phyloP scores from a whole-genome alignment of 2,329 filamentous ascomycete species.

The Sporothrix sp. region DNA sequence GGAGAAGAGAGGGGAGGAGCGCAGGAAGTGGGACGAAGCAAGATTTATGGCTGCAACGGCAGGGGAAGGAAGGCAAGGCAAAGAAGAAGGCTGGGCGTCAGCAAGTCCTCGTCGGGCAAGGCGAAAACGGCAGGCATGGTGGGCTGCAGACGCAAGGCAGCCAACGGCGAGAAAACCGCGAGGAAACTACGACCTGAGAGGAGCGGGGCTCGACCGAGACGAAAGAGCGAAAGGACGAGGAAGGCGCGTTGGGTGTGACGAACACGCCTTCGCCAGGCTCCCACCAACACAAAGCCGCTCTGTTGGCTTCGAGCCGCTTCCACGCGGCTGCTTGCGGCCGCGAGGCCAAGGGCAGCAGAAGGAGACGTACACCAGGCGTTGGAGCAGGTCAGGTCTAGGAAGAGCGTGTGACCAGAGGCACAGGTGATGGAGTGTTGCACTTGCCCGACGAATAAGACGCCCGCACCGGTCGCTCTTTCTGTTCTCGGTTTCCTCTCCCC shows the following conservation, averaged over 20 bases:
- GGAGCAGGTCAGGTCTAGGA: too few species aligned
- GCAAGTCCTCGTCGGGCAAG: neutral
- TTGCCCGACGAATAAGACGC: too few species aligned
- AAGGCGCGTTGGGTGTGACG: neutral
- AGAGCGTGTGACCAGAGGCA: too few species aligned
- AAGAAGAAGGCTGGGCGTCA: neutral
- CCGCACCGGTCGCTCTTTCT: too few species aligned
- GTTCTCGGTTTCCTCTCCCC: too few species aligned
- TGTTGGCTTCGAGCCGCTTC: neutral
- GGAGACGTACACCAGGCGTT: too few species aligned
- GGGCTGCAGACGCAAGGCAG: neutral
- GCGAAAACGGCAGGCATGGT: neutral
- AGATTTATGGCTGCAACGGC: slow-evolving; percentile 1
- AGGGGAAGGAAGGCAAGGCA: neutral
- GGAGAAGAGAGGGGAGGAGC: neutral
- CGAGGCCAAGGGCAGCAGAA: too few species aligned
- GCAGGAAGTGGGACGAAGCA: neutral
- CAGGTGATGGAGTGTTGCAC: too few species aligned
- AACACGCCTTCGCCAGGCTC: neutral
- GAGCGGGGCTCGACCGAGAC: neutral
- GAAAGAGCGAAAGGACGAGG: neutral
- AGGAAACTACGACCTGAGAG: neutral
- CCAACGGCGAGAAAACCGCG: neutral
- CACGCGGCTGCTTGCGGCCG: too few species aligned
- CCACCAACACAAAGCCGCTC: neutral